Evolutionary conservation across 2,329 filamentous ascomycete genomes (phyloP).

Genomic region (Daldinia sp.): DNA sequence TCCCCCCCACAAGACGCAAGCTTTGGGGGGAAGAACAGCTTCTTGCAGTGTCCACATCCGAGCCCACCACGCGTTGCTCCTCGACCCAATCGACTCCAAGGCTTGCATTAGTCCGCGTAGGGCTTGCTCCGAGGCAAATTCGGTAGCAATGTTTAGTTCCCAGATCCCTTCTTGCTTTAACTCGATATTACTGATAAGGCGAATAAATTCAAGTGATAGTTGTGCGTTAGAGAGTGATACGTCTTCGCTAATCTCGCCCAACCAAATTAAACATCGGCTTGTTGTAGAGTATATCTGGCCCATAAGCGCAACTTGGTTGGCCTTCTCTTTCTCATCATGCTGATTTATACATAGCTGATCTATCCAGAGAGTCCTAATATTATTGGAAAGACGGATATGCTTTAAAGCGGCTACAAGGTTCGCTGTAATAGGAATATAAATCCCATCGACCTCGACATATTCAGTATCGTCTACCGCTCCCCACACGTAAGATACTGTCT

Average conservation of each 20-base stretch:
- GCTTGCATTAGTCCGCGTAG: not conserved
- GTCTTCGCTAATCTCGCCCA: constrained; percentile 2
- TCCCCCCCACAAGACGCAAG: not conserved
- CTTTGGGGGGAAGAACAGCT: not conserved
- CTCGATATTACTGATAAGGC: not conserved
- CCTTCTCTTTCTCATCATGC: not conserved
- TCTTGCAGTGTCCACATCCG: constrained; percentile 7
- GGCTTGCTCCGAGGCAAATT: not conserved
- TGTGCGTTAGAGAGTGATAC: not conserved
- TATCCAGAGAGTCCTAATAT: not conserved
- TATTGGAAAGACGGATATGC: not conserved
- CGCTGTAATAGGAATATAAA: not conserved
- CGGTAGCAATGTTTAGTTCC: not conserved
- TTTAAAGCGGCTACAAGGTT: not conserved
- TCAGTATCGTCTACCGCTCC: not conserved
- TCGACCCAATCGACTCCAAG: not conserved
- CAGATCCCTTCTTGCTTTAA: not conserved
- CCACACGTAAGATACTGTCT: not conserved
- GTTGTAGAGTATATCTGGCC: not conserved
- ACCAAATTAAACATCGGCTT: constrained; percentile 1
- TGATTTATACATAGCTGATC: not conserved
- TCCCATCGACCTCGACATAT: not conserved
- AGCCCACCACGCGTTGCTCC: constrained; percentile 1
- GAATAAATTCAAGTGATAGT: not conserved
- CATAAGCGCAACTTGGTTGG: not conserved